phyloP scores from a whole-genome alignment of 371 early-diverging fungal species.

The Entomophthora muscae region DNA sequence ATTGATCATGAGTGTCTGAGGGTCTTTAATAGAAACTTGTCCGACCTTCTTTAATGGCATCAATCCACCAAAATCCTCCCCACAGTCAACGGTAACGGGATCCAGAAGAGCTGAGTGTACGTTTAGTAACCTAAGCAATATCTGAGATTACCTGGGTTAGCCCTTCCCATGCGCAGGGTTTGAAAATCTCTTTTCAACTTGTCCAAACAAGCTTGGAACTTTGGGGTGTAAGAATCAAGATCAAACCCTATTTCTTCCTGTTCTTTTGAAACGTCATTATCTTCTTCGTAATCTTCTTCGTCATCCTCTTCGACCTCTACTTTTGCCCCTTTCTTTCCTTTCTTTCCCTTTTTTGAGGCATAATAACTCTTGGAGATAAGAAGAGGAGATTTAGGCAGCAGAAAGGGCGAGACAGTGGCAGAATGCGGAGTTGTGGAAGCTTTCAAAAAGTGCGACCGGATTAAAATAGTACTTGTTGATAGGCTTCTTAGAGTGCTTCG shows the following conservation, averaged over 20 bases:
- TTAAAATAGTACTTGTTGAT: background rate
- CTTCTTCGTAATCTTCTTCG: background rate
- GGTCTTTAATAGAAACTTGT: conserved; percentile 70
- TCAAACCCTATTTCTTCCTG: background rate
- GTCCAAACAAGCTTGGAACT: conserved; percentile 24
- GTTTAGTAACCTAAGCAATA: background rate
- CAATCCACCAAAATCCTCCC: conserved; percentile 18
- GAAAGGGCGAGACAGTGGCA: too few relatives aligned
- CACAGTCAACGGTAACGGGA: conserved; percentile 41
- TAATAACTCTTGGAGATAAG: background rate
- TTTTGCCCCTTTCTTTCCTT: background rate
- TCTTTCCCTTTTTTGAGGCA: background rate
- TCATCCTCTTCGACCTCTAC: background rate
- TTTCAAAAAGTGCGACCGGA: background rate
- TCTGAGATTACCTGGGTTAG: conserved; percentile 37
- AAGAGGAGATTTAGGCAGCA: background rate
- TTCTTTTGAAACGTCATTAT: background rate
- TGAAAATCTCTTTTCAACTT: conserved; percentile 41
- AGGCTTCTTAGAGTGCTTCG: background rate
- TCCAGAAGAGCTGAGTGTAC: conserved; percentile 44
- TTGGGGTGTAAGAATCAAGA: conserved; percentile 5
- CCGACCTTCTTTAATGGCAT: conserved; percentile 49
- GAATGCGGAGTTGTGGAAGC: too few relatives aligned
- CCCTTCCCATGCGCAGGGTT: conserved; percentile 49
- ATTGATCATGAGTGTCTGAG: conserved; percentile 63